These are phyloP conservation scores for Pseudomassariella vexata DNA, from an alignment of 2,329 filamentous ascomycete species.

Conservation along the genomic window DNA sequence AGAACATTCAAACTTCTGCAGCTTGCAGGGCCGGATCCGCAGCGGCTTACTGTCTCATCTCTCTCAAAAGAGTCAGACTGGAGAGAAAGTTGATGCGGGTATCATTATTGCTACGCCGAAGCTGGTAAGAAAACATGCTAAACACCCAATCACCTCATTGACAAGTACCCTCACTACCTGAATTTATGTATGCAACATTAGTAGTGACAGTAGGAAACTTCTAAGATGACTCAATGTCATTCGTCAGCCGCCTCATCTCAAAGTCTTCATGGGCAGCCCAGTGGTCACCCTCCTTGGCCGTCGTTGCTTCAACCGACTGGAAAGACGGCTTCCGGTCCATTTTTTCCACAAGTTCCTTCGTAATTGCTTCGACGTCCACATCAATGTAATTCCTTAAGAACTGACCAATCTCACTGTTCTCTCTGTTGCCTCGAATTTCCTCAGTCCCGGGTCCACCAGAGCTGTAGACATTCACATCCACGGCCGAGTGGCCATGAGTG, in stretches of 20 bases:
- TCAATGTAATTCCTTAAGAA: conserved; percentile 77
- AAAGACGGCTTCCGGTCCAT: conserved; percentile 17
- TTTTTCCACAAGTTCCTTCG: conserved; percentile 64
- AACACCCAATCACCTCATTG: background rate
- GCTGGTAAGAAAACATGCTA: background rate
- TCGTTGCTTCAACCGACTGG: conserved; percentile 3
- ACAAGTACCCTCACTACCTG: background rate
- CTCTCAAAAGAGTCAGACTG: background rate
- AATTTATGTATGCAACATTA: background rate
- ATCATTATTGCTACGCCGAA: background rate
- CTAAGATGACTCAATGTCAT: conserved; percentile 4
- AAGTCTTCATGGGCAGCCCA: conserved; percentile 20
- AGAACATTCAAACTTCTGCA: background rate
- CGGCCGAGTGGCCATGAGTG: conserved; percentile 87
- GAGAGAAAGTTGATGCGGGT: background rate
- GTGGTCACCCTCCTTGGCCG: background rate
- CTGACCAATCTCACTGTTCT: conserved; percentile 86
- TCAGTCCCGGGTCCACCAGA: conserved; percentile 61
- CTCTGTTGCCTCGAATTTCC: conserved; percentile 74
- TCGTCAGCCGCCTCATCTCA: conserved; percentile 9
- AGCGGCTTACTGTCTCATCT: background rate
- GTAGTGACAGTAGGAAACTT: background rate
- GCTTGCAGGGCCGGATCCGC: background rate
- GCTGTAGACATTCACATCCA: conserved; percentile 95
- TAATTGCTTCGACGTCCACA: conserved; percentile 74